Conservation (phyloP, 2,329 filamentous ascomycete genomes). For the Sclerotinia glacialis region DNA sequence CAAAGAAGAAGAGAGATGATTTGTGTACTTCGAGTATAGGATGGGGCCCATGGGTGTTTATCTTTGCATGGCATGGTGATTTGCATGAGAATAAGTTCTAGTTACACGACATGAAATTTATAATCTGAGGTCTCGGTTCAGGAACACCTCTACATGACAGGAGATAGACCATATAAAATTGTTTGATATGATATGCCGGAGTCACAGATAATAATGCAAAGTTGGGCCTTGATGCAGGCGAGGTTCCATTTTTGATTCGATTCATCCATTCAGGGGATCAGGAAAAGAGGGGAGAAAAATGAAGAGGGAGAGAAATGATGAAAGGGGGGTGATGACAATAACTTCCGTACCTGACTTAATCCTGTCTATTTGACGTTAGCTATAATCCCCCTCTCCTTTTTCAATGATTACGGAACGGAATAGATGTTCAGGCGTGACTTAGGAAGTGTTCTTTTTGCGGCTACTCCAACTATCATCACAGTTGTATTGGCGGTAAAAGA, state of each 20-base stretch:
- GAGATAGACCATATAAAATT: neutral
- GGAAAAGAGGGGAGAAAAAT: neutral
- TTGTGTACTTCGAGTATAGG: slow-evolving; percentile 1
- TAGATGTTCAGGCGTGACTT: neutral
- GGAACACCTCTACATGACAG: slow-evolving; percentile 8
- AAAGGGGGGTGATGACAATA: slow-evolving; percentile 12
- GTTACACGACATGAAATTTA: slow-evolving; percentile 2
- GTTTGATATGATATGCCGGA: slow-evolving; percentile 10
- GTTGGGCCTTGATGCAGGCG: slow-evolving; percentile 9
- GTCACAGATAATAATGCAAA: neutral
- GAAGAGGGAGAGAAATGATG: neutral
- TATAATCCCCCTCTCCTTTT: neutral
- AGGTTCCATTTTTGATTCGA: slow-evolving; percentile 8
- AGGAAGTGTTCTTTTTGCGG: slow-evolving; percentile 4
- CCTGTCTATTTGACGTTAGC: slow-evolving; percentile 8
- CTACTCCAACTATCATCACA: neutral
- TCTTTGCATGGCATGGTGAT: slow-evolving; percentile 16
- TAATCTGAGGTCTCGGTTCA: slow-evolving; percentile 18
- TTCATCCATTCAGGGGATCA: slow-evolving; percentile 13
- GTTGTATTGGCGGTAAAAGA: slow-evolving; percentile 17
- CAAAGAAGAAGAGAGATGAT: slow-evolving; percentile 19
- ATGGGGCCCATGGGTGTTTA: slow-evolving; percentile 7
- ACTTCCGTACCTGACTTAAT: slow-evolving; percentile 2
- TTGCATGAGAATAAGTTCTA: slow-evolving; percentile 18
- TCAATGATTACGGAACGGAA: too few relatives aligned